Evolutionary conservation across 495 filamentous ascomycete species (phyloP).

Genomic region (Podospora anserina): DNA sequence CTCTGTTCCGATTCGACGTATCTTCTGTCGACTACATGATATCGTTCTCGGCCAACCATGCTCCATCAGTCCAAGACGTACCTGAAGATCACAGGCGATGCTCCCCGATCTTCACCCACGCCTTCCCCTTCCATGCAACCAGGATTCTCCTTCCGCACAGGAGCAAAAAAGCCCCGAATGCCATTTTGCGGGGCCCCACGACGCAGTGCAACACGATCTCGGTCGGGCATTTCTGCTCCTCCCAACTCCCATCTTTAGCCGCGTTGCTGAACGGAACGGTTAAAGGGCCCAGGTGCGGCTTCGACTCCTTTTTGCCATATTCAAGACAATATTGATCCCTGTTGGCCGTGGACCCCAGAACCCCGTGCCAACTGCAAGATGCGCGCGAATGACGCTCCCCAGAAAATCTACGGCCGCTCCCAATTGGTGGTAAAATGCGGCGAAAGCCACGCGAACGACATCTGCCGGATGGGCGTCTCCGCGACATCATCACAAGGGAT

Average conservation of each 20-base stretch:
- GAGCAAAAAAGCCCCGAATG: neutral
- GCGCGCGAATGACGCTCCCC: slow-evolving; percentile 17
- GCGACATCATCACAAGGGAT: neutral
- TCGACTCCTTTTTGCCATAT: slow-evolving; percentile 17
- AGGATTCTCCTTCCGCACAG: neutral
- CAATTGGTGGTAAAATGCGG: slow-evolving; percentile 15
- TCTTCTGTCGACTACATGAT: neutral
- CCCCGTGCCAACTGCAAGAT: neutral
- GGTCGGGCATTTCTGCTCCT: slow-evolving; percentile 8
- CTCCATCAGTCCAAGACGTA: neutral
- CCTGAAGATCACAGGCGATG: slow-evolving; percentile 8
- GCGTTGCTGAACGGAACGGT: slow-evolving; percentile 10
- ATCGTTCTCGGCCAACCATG: neutral
- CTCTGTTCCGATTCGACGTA: neutral
- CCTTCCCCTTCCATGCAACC: neutral
- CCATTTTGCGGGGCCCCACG: slow-evolving; percentile 12
- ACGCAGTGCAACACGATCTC: slow-evolving; percentile 12
- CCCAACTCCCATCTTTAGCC: slow-evolving; percentile 18
- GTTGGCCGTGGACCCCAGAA: slow-evolving; percentile 5
- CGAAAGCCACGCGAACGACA: slow-evolving; percentile 4
- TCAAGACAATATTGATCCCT: slow-evolving; percentile 9
- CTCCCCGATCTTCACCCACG: neutral
- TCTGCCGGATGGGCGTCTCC: slow-evolving; percentile 8
- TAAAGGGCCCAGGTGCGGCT: slow-evolving; percentile 12
- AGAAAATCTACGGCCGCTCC: neutral